phyloP scores from a whole-genome alignment of 2,329 filamentous ascomycete species.

The Rhinocladiella similis region DNA sequence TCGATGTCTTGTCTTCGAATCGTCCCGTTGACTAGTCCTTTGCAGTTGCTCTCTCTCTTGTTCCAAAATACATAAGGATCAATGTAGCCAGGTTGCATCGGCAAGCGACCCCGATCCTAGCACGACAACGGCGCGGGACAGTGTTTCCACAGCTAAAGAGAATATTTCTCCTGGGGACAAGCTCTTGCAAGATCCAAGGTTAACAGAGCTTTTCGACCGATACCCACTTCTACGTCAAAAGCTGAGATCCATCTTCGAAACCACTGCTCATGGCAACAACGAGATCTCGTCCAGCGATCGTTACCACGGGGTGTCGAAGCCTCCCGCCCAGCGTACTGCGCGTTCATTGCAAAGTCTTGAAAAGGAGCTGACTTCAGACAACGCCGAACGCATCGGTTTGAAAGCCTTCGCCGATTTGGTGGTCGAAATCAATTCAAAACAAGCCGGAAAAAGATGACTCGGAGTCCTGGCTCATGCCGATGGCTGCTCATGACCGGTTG shows the following conservation, averaged over 20 bases:
- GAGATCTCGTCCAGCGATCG: slow-evolving; percentile 19
- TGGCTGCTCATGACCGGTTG: not conserved
- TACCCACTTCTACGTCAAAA: slow-evolving; percentile 41
- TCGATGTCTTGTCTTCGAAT: not conserved
- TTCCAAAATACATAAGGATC: slow-evolving; percentile 46
- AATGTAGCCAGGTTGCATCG: slow-evolving; percentile 35
- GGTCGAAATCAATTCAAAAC: slow-evolving; percentile 5
- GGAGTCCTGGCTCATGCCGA: not conserved
- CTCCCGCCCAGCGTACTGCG: slow-evolving; percentile 15
- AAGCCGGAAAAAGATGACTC: not conserved
- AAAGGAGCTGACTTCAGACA: slow-evolving; percentile 10
- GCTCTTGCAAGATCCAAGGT: slow-evolving; percentile 10
- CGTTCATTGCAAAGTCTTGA: slow-evolving; percentile 12
- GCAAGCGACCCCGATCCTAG: slow-evolving; percentile 9
- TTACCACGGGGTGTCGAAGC: slow-evolving; percentile 1
- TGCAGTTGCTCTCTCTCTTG: slow-evolving; percentile 48
- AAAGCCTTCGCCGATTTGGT: slow-evolving; percentile 20
- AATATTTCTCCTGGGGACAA: slow-evolving; percentile 7
- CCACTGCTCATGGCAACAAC: slow-evolving; percentile 37
- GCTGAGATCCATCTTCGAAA: slow-evolving; percentile 44
- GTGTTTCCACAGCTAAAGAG: not conserved
- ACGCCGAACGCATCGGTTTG: slow-evolving; percentile 11
- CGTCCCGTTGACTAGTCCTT: slow-evolving; percentile 6
- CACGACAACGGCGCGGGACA: not conserved
- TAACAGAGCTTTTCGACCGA: slow-evolving; percentile 35